A percentile compares a stretch with the other conserved stretches of the same genome.
Conservation (phyloP, 1,284 basidiomycete species). For the Erythrobasidium hasegawianum region DNA sequence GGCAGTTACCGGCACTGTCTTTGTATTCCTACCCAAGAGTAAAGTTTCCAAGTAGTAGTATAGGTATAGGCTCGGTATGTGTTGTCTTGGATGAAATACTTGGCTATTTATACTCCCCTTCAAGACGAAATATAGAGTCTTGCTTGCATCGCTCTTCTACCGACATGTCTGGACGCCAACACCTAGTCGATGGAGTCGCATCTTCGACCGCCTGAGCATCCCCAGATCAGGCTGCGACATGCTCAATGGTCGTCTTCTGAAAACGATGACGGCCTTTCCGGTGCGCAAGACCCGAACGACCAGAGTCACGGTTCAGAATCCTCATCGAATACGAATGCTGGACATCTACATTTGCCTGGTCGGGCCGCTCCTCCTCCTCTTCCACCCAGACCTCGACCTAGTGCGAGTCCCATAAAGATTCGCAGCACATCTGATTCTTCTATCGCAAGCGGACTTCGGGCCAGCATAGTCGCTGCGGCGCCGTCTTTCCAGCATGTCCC, state of each 20-base stretch:
- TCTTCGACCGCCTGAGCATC: neutral
- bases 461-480: neutral
- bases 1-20: constrained; percentile 72
- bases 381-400: constrained; percentile 4
- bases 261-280: neutral
- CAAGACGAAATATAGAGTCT: no score
- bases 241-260: neutral
- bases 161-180: no score
- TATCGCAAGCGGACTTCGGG: neutral
- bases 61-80: no score
- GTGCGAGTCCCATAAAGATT: neutral
- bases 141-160: no score
- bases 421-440: neutral
- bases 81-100: no score
- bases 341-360: neutral
- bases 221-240: neutral
- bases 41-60: neutral
- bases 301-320: neutral
- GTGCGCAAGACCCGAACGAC: neutral
- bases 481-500: neutral
- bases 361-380: neutral
- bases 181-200: neutral
- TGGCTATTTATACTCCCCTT: no score
- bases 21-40: constrained; percentile 57
- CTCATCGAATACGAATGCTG: neutral